phyloP scores from a whole-genome alignment of 176 grass and related monocot species.

The Oryza glumipatula region DNA sequence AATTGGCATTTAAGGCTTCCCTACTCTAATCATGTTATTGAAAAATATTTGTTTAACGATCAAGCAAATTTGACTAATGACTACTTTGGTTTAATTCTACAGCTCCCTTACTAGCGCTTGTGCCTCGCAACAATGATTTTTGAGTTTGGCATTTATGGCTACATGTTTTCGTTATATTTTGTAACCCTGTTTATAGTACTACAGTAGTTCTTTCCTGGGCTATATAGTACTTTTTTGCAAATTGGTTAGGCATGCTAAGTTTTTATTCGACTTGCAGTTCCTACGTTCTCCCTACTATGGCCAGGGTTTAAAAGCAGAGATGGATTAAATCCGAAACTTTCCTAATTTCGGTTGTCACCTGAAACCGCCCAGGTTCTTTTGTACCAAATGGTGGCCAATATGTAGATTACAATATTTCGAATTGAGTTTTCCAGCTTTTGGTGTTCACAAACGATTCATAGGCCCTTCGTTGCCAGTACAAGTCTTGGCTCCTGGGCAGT shows the following conservation, averaged over 20 bases:
- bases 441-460: not conserved
- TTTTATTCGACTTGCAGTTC: not conserved
- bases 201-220: too few relatives aligned
- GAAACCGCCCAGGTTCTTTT: not conserved
- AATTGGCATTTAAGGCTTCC: not conserved
- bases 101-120: not conserved
- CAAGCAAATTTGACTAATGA: not conserved
- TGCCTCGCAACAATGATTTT: not conserved
- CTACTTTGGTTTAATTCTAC: not conserved
- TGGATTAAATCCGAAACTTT: not conserved
- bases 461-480: not conserved
- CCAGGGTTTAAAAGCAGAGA: not conserved
- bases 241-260: not conserved
- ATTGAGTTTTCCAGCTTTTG: not conserved
- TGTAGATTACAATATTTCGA: not conserved
- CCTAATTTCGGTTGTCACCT: not conserved
- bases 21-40: too few relatives aligned
- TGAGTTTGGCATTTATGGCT: not conserved
- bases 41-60: too few relatives aligned
- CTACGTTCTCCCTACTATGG: not conserved
- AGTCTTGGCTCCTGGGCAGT: not conserved
- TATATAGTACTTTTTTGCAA: not conserved
- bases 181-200: not conserved
- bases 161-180: not conserved
- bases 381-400: not conserved